phyloP scores from a whole-genome alignment of 2,329 filamentous ascomycete species.

The Exutisphaerella laricina region DNA sequence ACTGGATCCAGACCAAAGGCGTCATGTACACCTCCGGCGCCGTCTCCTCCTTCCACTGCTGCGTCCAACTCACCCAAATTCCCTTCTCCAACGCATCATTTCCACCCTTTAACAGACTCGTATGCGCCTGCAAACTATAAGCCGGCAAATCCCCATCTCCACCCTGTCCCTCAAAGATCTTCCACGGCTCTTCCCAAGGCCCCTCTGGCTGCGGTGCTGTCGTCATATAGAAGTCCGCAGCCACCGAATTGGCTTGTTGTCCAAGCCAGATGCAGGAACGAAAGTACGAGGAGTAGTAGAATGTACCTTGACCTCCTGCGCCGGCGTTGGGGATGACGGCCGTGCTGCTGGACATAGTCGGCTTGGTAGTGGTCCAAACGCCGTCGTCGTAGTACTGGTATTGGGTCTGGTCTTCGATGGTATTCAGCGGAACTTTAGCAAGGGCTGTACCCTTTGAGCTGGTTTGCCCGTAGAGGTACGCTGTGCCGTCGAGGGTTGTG shows the following conservation, averaged over 20 bases:
- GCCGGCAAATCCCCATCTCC: slow-evolving; percentile 14
- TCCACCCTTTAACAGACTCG: slow-evolving; percentile 14
- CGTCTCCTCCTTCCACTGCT: slow-evolving; percentile 15
- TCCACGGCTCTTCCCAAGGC: slow-evolving; percentile 26
- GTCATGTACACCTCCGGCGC: slow-evolving; percentile 14
- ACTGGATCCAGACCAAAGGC: slow-evolving; percentile 21
- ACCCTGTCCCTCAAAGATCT: slow-evolving; percentile 17
- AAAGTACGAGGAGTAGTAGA: slow-evolving; percentile 29
- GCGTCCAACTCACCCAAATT: slow-evolving; percentile 20
- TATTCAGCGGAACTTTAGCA: slow-evolving; percentile 15
- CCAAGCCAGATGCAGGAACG: slow-evolving; percentile 32
- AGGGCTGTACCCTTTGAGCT: slow-evolving; percentile 12
- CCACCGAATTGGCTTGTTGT: slow-evolving; percentile 11
- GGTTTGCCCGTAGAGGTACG: slow-evolving; percentile 24
- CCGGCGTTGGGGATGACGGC: slow-evolving; percentile 21
- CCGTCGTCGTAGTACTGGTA: slow-evolving; percentile 21
- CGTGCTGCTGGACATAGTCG: slow-evolving; percentile 12
- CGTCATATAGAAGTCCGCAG: slow-evolving; percentile 26
- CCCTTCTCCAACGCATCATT: slow-evolving; percentile 15
- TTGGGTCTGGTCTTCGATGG: slow-evolving; percentile 19
- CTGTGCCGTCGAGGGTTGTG: slow-evolving; percentile 9
- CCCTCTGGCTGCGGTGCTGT: slow-evolving; percentile 30
- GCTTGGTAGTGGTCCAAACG: slow-evolving; percentile 18
- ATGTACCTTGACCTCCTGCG: slow-evolving; percentile 30
- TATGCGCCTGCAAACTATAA: slow-evolving; percentile 24